A percentile compares a stretch with the other conserved stretches of the same genome.
These are phyloP conservation scores for Rhododendron ovatum DNA, from an alignment of 148 eudicot species.

Conservation along the genomic window DNA sequence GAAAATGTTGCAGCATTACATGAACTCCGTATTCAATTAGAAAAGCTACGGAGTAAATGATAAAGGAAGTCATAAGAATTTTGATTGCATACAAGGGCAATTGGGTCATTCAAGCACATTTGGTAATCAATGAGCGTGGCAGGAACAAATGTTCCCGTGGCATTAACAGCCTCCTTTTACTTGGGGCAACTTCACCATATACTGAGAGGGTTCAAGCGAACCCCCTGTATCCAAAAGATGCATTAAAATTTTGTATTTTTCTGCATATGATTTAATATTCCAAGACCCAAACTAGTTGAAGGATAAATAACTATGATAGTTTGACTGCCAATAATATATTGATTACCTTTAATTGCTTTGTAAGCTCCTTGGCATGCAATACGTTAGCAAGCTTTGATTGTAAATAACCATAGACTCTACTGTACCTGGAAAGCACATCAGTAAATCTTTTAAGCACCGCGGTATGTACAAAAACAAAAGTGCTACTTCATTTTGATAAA, in stretches of 20 bases:
- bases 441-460: neutral
- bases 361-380: slow-evolving; percentile 23
- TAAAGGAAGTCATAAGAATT: too few species aligned
- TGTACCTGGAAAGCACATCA: slow-evolving; percentile 48
- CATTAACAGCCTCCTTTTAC: too few species aligned
- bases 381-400: slow-evolving; percentile 87
- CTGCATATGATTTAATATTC: too few species aligned
- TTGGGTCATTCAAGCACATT: too few species aligned
- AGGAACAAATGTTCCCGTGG: too few species aligned
- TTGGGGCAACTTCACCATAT: too few species aligned
- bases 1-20: slow-evolving; percentile 30
- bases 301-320: neutral
- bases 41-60: neutral
- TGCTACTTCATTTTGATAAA: neutral
- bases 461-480: neutral
- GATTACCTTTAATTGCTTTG: slow-evolving; percentile 56
- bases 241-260: too few species aligned
- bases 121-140: too few species aligned
- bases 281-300: neutral
- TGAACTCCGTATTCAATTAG: slow-evolving; percentile 58
- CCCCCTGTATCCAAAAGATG: too few species aligned
- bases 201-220: too few species aligned
- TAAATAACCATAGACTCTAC: slow-evolving; percentile 57
- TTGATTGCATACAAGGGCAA: too few species aligned
- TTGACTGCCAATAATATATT: neutral